Percentiles rank a stretch among this genome's conserved stretches.
phyloP scores from a whole-genome alignment of 352 stramenopile species.

The Globisporangium barbulae region DNA sequence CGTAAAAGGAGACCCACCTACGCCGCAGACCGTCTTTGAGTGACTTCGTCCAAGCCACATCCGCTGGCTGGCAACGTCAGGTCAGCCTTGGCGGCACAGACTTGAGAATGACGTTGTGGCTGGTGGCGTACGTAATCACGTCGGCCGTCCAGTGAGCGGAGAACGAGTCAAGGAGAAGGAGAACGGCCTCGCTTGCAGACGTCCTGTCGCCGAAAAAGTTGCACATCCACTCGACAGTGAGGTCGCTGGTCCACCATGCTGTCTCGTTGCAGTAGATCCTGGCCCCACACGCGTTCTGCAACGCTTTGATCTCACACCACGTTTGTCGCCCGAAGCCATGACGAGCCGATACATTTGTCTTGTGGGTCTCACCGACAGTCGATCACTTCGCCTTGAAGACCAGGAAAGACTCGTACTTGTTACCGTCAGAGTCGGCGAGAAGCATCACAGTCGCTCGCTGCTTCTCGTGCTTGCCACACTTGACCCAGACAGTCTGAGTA shows the following conservation, averaged over 20 bases:
- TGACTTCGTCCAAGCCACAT: slow-evolving; percentile 23
- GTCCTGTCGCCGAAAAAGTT: slow-evolving; percentile 19
- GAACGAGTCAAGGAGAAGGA: slow-evolving; percentile 31
- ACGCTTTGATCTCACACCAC: slow-evolving; percentile 17
- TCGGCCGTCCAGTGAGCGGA: slow-evolving; percentile 27
- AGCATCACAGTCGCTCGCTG: neutral
- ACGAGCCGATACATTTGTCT: neutral
- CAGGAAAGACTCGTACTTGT: neutral
- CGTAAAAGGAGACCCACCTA: neutral
- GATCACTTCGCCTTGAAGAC: neutral
- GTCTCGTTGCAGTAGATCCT: slow-evolving; percentile 22
- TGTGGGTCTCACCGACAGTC: neutral
- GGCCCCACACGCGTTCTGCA: slow-evolving; percentile 10
- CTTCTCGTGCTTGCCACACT: neutral
- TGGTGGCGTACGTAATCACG: slow-evolving; percentile 18
- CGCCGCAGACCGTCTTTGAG: slow-evolving; percentile 10
- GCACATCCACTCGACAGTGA: slow-evolving; percentile 20
- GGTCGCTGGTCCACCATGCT: slow-evolving; percentile 24
- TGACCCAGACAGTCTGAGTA: neutral
- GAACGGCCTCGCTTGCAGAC: slow-evolving; percentile 11
- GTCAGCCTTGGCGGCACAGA: slow-evolving; percentile 17
- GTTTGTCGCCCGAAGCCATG: slow-evolving; percentile 24
- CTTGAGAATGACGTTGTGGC: slow-evolving; percentile 25
- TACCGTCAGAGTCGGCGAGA: neutral
- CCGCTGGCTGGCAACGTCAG: slow-evolving; percentile 21